Percentiles rank a stretch among this genome's conserved stretches.
Conservation (phyloP, 768 basidiomycete species). For the Tubosaeta sp. region DNA sequence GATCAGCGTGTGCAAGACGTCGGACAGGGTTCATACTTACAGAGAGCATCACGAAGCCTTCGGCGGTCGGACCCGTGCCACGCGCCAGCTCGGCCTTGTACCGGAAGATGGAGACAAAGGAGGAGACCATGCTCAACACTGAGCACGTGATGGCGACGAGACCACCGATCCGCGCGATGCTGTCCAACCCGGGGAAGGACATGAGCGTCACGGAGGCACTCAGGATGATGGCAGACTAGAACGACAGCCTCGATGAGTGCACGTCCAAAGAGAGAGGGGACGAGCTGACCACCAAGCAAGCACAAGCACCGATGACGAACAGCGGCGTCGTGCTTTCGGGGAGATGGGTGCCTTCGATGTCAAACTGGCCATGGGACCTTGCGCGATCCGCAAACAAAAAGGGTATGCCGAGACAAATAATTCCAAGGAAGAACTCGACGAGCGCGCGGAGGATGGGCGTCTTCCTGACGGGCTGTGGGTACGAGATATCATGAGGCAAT, state of each 20-base stretch:
- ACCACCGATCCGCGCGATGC: conserved; percentile 56
- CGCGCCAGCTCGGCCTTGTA: conserved; percentile 64
- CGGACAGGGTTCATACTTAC: conserved; percentile 22
- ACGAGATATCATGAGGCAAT: conserved; percentile 50
- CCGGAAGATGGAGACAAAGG: conserved; percentile 64
- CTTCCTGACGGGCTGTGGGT: conserved; percentile 24
- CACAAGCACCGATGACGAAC: conserved; percentile 61
- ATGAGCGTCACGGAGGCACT: conserved; percentile 82
- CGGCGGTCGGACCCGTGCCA: conserved; percentile 40
- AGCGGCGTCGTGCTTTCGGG: conserved; percentile 47
- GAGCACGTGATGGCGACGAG: conserved; percentile 69
- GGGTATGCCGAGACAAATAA: conserved; percentile 74
- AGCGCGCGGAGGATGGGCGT: conserved; percentile 45
- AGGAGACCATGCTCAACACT: conserved; percentile 62
- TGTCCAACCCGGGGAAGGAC: conserved; percentile 70
- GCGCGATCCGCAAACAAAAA: conserved; percentile 64
- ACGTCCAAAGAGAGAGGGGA: neutral
- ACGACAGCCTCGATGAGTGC: conserved; percentile 1
- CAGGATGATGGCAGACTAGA: conserved; percentile 72
- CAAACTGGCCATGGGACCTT: conserved; percentile 41
- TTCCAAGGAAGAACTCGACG: conserved; percentile 55
- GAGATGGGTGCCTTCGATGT: conserved; percentile 54
- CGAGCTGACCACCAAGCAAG: conserved; percentile 56
- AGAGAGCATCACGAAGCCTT: conserved; percentile 54
- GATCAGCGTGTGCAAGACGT: neutral